Evolutionary conservation across 257 asterid species (phyloP).

Genomic region (Galeopsis tetrahit): DNA sequence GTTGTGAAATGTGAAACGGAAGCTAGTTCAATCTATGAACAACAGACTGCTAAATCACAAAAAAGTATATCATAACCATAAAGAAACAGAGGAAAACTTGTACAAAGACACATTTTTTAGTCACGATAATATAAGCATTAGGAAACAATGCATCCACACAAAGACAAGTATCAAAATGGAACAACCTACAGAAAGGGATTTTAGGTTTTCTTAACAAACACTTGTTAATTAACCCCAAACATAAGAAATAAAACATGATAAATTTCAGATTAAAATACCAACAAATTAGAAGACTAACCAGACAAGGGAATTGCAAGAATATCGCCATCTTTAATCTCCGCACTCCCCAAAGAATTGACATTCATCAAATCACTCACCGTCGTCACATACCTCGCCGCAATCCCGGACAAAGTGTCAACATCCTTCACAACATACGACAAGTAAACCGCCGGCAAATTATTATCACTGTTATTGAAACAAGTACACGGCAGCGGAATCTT

Average conservation of each 20-base stretch:
- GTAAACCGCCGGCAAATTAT: constrained; percentile 80
- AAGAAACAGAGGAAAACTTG: not conserved
- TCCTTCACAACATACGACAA: constrained; percentile 76
- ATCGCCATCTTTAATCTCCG: constrained; percentile 74
- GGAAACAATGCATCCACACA: not conserved
- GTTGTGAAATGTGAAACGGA: not conserved
- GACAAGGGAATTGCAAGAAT: constrained; percentile 90
- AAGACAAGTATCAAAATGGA: constrained; percentile 23
- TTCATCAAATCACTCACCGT: constrained; percentile 88
- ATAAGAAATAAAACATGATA: not conserved
- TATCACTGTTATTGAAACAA: constrained; percentile 83
- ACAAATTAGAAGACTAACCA: constrained; percentile 46
- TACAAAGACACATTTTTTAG: not conserved
- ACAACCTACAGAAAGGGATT: not conserved
- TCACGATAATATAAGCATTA: not conserved
- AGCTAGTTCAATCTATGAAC: not conserved
- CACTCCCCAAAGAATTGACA: constrained; percentile 71
- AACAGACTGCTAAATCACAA: not conserved
- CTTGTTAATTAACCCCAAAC: constrained; percentile 17
- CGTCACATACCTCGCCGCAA: constrained; percentile 70
- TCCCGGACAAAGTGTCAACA: constrained; percentile 72
- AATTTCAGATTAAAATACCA: not conserved
- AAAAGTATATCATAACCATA: not conserved
- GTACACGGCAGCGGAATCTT: constrained; percentile 92
- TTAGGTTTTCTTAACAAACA: not conserved